Evolutionary conservation across 2,329 filamentous ascomycete genomes (phyloP), one percentile per base, ranked within the genome.

Genomic region (Canariomyces notabilis): DNA sequence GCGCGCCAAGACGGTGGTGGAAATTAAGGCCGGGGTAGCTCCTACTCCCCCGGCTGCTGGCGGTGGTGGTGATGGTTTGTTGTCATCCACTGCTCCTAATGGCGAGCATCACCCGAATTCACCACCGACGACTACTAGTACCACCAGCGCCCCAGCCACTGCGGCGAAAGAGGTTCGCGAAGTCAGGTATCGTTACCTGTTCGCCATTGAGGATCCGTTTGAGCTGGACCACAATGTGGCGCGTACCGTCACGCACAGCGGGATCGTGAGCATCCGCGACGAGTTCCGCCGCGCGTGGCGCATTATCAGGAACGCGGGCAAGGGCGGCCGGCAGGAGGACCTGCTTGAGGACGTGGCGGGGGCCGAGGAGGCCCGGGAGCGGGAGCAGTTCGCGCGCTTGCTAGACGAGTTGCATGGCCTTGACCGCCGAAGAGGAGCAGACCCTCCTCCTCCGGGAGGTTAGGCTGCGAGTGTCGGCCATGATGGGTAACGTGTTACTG

Each of bases 191-290:
- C 80, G 89, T 11, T 95, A 89, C 63, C 75, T 95, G 4, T 86
- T 95, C 55, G 87, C 88, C 23, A 90, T 96, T 50, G 90, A 95
- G 62, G 90, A 95, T 62, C 90, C 90, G 0, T 95, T 95, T 59
- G 89, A 95, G 68, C 67, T 82, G 2, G 83, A 89, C 33, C 89
- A 95, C 66, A 96, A 95, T 57, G 85, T 95, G 26, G 90, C 87
- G 3, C 75, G 88, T 40, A 95, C 89, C 0, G 89, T 95, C 1
- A 89, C 85, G 6, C 86, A 91, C 59, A 79, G 82, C 50, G 88
- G 89, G 2, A 87, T 95, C 52, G 83, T 87, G 1, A 77, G 83
- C 1, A 93, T 95, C 49, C 75, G 87, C 33, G 85, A 93, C 57
- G 89, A 95, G 65, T 93, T 95, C 59, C 77, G 87, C 15, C 77